A percentile compares a stretch with the other conserved stretches of the same genome.
phyloP scores from a whole-genome alignment of 2,329 filamentous ascomycete genomes.

The Botrytis cinerea region DNA sequence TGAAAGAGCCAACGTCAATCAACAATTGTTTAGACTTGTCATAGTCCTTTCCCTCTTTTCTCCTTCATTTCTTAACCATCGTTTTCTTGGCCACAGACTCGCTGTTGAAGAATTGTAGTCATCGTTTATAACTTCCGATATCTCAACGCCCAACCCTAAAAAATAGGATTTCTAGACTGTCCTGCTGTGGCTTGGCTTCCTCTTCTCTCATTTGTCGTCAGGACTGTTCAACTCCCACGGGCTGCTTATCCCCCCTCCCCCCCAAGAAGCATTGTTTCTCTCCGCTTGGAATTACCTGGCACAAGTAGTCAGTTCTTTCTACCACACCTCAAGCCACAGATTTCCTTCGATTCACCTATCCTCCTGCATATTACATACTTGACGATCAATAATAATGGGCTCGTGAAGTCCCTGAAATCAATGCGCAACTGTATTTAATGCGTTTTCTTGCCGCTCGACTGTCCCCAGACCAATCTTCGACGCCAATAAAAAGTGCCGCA shows the following conservation, averaged over 20 bases:
- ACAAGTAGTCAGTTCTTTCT: conserved; percentile 27
- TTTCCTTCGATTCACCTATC: conserved; percentile 30
- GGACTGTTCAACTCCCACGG: conserved; percentile 35
- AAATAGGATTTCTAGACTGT: conserved; percentile 26
- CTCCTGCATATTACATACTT: conserved; percentile 28
- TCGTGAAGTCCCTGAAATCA: conserved; percentile 30
- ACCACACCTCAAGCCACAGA: conserved; percentile 37
- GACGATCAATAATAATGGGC: conserved; percentile 33
- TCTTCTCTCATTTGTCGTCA: conserved; percentile 35
- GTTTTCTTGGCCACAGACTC: conserved; percentile 14
- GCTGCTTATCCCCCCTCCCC: conserved; percentile 31
- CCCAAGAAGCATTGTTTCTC: conserved; percentile 31
- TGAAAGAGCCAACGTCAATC: neutral
- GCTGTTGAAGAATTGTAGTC: conserved; percentile 21
- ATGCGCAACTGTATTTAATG: conserved; percentile 20
- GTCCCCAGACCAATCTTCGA: conserved; percentile 10
- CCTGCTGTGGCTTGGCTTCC: conserved; percentile 36
- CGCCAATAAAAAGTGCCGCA: conserved; percentile 25
- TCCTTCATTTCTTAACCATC: conserved; percentile 1
- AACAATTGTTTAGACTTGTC: conserved; percentile 8
- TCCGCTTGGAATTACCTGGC: conserved; percentile 38
- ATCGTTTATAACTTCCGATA: conserved; percentile 25
- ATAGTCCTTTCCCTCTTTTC: conserved; percentile 9
- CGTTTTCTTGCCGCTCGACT: conserved; percentile 21
- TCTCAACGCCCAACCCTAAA: conserved; percentile 28